A percentile compares a stretch with the other conserved stretches of the same genome.
These are phyloP conservation scores for Rhododendron griersonianum DNA, from an alignment of 148 eudicot species.

Conservation along the genomic window DNA sequence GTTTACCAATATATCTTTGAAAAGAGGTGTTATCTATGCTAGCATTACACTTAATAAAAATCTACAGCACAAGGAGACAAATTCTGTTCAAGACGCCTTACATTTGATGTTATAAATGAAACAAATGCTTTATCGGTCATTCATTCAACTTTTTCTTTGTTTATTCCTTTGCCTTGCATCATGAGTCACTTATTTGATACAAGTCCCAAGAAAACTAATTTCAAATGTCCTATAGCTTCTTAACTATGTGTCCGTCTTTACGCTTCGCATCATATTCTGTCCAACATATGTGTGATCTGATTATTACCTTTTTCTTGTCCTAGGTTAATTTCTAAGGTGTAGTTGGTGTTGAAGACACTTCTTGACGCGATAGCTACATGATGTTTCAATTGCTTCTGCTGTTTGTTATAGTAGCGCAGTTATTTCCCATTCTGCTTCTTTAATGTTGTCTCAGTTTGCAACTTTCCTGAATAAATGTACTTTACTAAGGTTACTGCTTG, in stretches of 20 bases:
- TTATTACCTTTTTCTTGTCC: background rate
- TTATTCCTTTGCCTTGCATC: background rate
- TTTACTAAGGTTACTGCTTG: too few relatives aligned
- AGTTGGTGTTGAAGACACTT: background rate
- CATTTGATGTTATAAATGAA: too few relatives aligned
- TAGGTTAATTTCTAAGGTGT: background rate
- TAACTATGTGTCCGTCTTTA: background rate
- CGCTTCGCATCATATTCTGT: background rate
- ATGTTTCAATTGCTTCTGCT: too few relatives aligned
- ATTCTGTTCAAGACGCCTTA: too few relatives aligned
- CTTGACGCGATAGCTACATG: background rate
- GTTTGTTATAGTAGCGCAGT: too few relatives aligned
- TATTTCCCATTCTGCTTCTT: too few relatives aligned
- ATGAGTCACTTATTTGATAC: background rate
- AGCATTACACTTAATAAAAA: too few relatives aligned
- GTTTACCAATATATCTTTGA: too few relatives aligned
- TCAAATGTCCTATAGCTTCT: background rate
- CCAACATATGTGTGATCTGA: background rate
- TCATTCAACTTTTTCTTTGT: too few relatives aligned
- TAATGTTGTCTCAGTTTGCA: background rate
- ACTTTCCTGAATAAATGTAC: too few relatives aligned
- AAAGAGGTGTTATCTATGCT: too few relatives aligned
- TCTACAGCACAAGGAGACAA: too few relatives aligned
- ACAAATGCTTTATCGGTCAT: background rate
- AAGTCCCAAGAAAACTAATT: background rate